Conservation (phyloP, 306 rosid genomes). For the Psophocarpus tetragonolobus region DNA sequence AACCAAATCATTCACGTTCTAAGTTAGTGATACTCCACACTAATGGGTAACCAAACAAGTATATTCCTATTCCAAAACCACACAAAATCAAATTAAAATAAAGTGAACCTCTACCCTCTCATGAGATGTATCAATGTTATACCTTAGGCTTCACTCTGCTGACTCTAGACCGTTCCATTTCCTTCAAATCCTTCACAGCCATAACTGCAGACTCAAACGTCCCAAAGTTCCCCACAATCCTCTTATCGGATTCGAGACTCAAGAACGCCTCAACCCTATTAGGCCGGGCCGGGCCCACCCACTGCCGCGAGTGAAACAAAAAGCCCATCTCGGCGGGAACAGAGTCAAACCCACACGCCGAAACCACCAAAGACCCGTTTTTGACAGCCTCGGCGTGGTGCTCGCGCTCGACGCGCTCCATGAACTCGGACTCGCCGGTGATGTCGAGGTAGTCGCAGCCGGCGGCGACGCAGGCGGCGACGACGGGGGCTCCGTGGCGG, state of each 20-base stretch:
- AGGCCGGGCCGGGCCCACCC: conserved; percentile 55
- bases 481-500: conserved; percentile 76
- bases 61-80: not conserved
- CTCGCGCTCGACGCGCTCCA: conserved; percentile 68
- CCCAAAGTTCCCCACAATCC: conserved; percentile 71
- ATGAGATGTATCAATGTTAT: not conserved
- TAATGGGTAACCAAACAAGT: no score
- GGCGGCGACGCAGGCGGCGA: conserved; percentile 63
- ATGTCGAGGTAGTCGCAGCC: conserved; percentile 86
- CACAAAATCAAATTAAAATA: no score
- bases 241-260: conserved; percentile 70
- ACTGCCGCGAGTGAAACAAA: conserved; percentile 74
- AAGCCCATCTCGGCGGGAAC: conserved; percentile 86
- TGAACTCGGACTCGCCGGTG: conserved; percentile 90
- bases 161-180: conserved; percentile 20
- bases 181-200: conserved; percentile 61
- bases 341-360: conserved; percentile 93
- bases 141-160: not conserved
- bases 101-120: not conserved
- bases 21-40: no score
- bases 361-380: conserved; percentile 64
- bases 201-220: conserved; percentile 80
- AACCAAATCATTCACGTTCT: no score
- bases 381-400: conserved; percentile 48
- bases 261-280: conserved; percentile 65